Base-by-base conservation (phyloP, 2,329 filamentous ascomycete genomes). In the Fusarium pilosicola region DNA sequence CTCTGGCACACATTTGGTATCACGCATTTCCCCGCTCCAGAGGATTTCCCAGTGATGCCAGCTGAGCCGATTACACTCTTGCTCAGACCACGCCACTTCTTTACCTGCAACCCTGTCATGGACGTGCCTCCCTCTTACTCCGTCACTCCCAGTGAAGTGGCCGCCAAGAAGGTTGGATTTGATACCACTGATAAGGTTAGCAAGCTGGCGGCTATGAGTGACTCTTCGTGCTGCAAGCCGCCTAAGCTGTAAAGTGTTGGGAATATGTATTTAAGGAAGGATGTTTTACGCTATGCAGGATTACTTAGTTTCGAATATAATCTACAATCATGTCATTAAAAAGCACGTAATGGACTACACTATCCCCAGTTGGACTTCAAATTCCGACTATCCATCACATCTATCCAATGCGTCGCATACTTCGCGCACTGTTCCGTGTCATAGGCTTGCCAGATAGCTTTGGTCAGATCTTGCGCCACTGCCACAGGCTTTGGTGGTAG, bases 1-100 rank as follows among this genome's bases (percentile, higher is more conserved):
- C 88, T 97, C 17, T 98, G 95, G 95, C 95, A 97, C 84, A 97
- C 94, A 0, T 98, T 97, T 79, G 95, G 95, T 39, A 87, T 97
- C 45, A 96, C 93, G 1, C 95, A 97, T 81, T 96, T 97, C 86
- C 95, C 95, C 0, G 86, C 93, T 0, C 94, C 95, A 0, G 95
- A 97, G 80, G 95, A 97, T 82, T 97, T 94, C 85, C 95, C 95
- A 34, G 87, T 97, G 74, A 97, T 97, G 95, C 94, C 94, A 0
- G 93, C 90, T 2, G 93, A 95, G 85, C 93, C 94, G 3, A 95
- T 97, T 88, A 94, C 90, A 3, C 85, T 97, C 74, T 86, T 97
- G 39, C 86, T 97, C 48, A 86, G 94, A 34, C 94, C 94, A 6
- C 85, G 94, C 49, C 92, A 97, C 84, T 97, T 97, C 87, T 97